Evolutionary conservation across 2,329 filamentous ascomycete genomes (phyloP).

Genomic region (Aspergillus aculeatus): DNA sequence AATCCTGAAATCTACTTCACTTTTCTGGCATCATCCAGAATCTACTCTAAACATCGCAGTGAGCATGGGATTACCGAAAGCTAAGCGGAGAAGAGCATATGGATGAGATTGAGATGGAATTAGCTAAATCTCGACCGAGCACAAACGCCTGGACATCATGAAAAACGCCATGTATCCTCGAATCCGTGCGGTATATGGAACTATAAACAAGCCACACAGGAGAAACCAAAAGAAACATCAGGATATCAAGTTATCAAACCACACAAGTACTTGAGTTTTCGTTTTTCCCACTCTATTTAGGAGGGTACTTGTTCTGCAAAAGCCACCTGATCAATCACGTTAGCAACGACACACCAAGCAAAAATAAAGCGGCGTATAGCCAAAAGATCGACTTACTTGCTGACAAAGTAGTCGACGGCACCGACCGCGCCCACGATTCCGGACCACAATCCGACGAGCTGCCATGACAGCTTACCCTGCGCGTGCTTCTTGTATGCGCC

Average conservation of each 20-base stretch:
- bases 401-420: conserved; percentile 49
- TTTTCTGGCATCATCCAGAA: too few species aligned
- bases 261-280: background rate
- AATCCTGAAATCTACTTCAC: too few species aligned
- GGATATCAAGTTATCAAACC: background rate
- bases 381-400: conserved; percentile 42
- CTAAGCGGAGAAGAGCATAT: background rate
- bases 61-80: background rate
- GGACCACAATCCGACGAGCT: conserved; percentile 44
- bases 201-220: background rate
- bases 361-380: too few species aligned
- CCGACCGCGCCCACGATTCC: conserved; percentile 47
- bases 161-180: background rate
- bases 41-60: too few species aligned
- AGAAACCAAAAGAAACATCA: background rate
- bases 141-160: conserved; percentile 1
- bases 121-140: background rate
- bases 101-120: background rate
- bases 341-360: conserved; percentile 9
- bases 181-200: conserved; percentile 1
- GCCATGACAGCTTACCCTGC: conserved; percentile 47
- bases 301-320: conserved; percentile 52
- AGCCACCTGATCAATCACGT: conserved; percentile 42
- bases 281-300: conserved; percentile 35
- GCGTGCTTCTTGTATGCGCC: conserved; percentile 50